Base-by-base conservation (phyloP, 345 rosid species). In the Eucalyptus paniculata region DNA sequence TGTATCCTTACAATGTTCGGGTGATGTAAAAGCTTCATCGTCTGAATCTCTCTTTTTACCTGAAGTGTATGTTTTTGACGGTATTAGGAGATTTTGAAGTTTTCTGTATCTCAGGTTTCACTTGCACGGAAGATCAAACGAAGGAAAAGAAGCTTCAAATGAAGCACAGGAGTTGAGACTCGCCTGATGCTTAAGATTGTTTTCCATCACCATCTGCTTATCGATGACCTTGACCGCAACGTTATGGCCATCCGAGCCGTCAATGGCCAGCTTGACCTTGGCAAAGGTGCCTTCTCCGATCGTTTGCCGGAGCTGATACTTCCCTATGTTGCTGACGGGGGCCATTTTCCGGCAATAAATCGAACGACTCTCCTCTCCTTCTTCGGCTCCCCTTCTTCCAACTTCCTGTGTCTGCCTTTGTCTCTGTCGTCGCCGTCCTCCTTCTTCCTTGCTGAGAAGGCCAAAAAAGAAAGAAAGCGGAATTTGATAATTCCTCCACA, bases 201-300 rank as follows among this genome's bases (percentile, higher is more conserved):
- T 94, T 82, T 94, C 92, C 91, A 95, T 77, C 87, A 96, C 97
- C 90, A 93, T 92, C 82, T 93, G 89, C 92, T 96, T 97, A 87
- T 97, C 94, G 21, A 97, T 94, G 91, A 97, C 92, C 92, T 97
- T 97, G 92, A 97, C 91, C 6, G 99, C 99, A n/a, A 95, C 96
- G 45, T 92, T 69, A 6, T 86, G 92, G 47, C 95, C 94, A 54
- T 88, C 93, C 34, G 94, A 91, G 91, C 93, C 93, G 90, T 97
- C 96, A 24, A 95, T 92, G 23, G 95, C 99, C 16, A 97, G 93
- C 92, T 96, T 97, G 54, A 97, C 99, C 93, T 97, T 97, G 16
- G 99, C 98, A 77, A 96, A 97, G 87, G 93, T 95, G 87, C 99
- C 99, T 89, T 96, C 98, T 60, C 99, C 99, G 24, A 97, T 95